Evolutionary conservation across 2,329 filamentous ascomycete species (phyloP).

Genomic region (Colletotrichum theobromicola): DNA sequence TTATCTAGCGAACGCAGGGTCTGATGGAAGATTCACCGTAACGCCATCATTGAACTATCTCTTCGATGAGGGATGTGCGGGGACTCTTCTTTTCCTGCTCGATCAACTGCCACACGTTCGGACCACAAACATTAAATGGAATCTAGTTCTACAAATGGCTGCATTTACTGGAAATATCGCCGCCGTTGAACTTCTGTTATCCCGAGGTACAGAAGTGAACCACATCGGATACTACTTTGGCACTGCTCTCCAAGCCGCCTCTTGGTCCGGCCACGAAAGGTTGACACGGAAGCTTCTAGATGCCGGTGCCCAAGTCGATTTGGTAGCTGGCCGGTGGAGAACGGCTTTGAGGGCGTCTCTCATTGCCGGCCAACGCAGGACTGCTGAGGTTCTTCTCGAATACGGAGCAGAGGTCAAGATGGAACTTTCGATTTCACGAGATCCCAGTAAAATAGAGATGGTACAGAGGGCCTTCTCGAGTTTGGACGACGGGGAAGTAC

Average conservation of each 20-base stretch:
- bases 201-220: background rate
- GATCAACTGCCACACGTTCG: background rate
- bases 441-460: too few relatives aligned
- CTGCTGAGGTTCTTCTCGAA: background rate
- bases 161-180: background rate
- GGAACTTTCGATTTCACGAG: too few relatives aligned
- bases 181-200: background rate
- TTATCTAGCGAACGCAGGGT: too few relatives aligned
- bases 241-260: background rate
- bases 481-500: too few relatives aligned
- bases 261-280: background rate
- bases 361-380: background rate
- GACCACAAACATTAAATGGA: background rate
- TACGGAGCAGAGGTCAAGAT: background rate
- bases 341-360: background rate
- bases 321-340: background rate
- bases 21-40: background rate
- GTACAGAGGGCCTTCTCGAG: too few relatives aligned
- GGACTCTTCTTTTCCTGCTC: background rate
- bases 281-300: background rate
- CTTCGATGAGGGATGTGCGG: background rate
- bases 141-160: background rate
- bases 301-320: background rate
- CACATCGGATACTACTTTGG: background rate
- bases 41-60: background rate